These are phyloP conservation scores for Globisporangium middletonii DNA, from an alignment of 352 stramenopile species.

Conservation along the genomic window DNA sequence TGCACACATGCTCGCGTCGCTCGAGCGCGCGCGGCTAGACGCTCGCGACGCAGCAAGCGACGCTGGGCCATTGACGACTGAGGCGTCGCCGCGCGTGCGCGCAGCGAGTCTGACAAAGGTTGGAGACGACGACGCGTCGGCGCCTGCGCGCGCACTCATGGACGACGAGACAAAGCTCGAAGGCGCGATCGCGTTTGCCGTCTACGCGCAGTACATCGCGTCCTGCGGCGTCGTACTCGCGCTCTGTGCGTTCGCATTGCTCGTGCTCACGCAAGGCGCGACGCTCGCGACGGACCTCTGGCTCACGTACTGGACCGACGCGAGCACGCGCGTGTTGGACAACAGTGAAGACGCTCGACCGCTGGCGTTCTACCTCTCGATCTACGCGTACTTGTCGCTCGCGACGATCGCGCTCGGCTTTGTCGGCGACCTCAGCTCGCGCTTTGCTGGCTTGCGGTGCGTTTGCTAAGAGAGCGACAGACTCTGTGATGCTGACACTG, in stretches of 20 bases:
- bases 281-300: conserved; percentile 61
- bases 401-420: conserved; percentile 47
- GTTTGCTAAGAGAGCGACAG: not conserved
- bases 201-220: conserved; percentile 45
- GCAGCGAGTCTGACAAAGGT: conserved; percentile 11
- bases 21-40: not conserved
- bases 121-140: not conserved
- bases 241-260: conserved; percentile 24
- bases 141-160: conserved; percentile 18
- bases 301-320: conserved; percentile 52
- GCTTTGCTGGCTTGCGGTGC: conserved; percentile 51
- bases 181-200: conserved; percentile 26
- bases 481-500: not conserved
- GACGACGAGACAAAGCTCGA: conserved; percentile 42
- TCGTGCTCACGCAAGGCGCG: conserved; percentile 40
- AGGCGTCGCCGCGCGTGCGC: not conserved
- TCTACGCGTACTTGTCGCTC: conserved; percentile 56
- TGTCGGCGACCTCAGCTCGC: conserved; percentile 35
- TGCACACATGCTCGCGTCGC: conserved; percentile 27
- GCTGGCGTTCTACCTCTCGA: conserved; percentile 38
- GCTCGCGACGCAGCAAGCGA: not conserved
- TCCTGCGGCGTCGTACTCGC: conserved; percentile 35
- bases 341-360: not conserved
- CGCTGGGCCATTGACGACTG: not conserved
- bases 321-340: conserved; percentile 1